Evolutionary conservation across 345 rosid genomes (phyloP).

Genomic region (Eutrema yunnanense): DNA sequence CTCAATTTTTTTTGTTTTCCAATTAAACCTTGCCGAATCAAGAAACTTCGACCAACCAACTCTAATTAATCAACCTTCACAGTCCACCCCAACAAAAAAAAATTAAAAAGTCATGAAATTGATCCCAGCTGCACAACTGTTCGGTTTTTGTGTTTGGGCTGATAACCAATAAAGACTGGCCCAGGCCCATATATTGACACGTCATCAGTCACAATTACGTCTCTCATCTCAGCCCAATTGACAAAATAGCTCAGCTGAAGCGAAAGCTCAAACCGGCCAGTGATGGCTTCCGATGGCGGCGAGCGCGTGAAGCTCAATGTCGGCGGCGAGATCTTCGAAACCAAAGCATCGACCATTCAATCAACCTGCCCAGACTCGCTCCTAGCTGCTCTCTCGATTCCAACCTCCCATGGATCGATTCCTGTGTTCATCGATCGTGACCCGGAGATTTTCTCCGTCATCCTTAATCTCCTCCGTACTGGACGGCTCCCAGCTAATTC

Average conservation of each 20-base stretch:
- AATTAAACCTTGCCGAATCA: neutral
- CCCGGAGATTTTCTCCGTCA: constrained; percentile 79
- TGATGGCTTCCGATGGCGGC: constrained; percentile 9
- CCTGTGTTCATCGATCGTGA: constrained; percentile 92
- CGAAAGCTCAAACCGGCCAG: neutral
- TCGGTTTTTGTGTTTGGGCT: neutral
- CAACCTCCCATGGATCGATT: constrained; percentile 27
- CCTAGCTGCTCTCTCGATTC: constrained; percentile 60
- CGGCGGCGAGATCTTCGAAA: constrained; percentile 79
- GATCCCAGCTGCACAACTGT: neutral
- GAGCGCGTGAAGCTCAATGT: constrained; percentile 79
- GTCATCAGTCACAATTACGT: neutral
- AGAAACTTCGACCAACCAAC: neutral
- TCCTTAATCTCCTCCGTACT: constrained; percentile 78
- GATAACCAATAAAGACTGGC: neutral
- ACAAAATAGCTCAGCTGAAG: neutral
- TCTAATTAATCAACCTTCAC: neutral
- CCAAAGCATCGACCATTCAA: constrained; percentile 67
- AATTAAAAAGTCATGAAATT: neutral
- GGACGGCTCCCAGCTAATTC: constrained; percentile 55
- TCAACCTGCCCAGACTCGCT: constrained; percentile 81
- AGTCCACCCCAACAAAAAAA: too few species aligned
- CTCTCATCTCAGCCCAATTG: constrained; percentile 2
- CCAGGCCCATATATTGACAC: constrained; percentile 4
- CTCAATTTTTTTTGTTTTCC: neutral